Base-by-base conservation (phyloP, 2,329 filamentous ascomycete species). In the Ceratocystis ficicola region DNA sequence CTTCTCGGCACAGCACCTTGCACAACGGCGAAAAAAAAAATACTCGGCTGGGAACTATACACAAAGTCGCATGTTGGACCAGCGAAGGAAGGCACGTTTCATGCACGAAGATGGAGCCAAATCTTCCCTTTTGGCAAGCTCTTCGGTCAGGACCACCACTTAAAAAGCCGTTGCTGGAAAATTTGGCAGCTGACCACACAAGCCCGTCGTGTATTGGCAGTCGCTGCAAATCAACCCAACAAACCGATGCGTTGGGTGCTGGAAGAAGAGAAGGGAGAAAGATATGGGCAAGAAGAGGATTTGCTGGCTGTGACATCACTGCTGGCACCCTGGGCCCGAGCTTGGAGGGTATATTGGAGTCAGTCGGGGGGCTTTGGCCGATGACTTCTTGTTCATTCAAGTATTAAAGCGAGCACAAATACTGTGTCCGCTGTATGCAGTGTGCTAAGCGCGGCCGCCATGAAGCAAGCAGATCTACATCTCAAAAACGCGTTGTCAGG, bases 51-150 rank as follows among this genome's bases (percentile, higher is more conserved):
- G 63, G 36, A 64, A 44, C 6, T 62, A 48, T 59, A 59, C 63
- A 32, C 22, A 60, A 57, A 17, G 46, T 65, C 20, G 48, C 25
- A 65, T 30, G 25, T 57, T 60, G 63, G 15, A 44, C 20, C 44
- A 44, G 55, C 61, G 55, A 65, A 65, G 63, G 63, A 65, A 44
- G 52, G 55, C 22, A 52, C 36, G 44, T 65, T n/a, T 63, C 22
- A 65, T 65, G 63, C 63, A 65, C 63, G 25, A 65, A 48, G 41
- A 65, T 60, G 63, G 63, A 48, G 63, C 55, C 52, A 28, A 30
- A 28, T 32, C 61, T 59, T 17, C 52, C 28, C 10, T 59, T 32
- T 59, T 25, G 52, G 6, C 15, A 30, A 30, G 32, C 32, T 36
- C 32, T 10, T 36, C 10, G 32, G 32, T 36, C 32, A 36, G 8